A percentile compares a stretch with the other conserved stretches of the same genome.
Evolutionary conservation across 305 asterid genomes (phyloP).

Genomic region (Fraxinus sp.): DNA sequence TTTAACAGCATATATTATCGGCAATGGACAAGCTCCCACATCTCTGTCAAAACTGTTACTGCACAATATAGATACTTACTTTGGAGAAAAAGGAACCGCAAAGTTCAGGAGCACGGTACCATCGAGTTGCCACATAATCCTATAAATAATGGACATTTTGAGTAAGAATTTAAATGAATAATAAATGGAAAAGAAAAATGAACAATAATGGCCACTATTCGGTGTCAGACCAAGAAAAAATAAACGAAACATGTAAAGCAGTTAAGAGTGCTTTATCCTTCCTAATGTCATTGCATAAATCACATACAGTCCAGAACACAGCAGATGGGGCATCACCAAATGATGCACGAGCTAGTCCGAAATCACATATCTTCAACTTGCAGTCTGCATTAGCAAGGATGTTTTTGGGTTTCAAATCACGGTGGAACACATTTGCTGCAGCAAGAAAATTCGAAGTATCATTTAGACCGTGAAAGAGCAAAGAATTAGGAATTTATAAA

Average conservation of each 20-base stretch:
- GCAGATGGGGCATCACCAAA: constrained; percentile 90
- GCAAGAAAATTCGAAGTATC: constrained; percentile 15
- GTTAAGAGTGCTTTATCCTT: constrained; percentile 16
- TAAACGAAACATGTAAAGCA: constrained; percentile 5
- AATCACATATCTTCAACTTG: constrained; percentile 91
- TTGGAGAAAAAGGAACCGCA: constrained; percentile 91
- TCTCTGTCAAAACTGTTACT: neutral
- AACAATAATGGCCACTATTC: neutral
- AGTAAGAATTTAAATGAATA: constrained; percentile 10
- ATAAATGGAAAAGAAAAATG: constrained; percentile 13
- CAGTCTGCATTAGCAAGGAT: constrained; percentile 96
- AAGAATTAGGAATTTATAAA: constrained; percentile 5
- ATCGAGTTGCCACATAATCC: constrained; percentile 98
- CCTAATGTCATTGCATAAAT: constrained; percentile 16
- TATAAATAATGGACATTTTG: constrained; percentile 33
- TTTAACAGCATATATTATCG: neutral
- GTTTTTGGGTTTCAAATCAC: constrained; percentile 89
- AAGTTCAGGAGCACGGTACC: constrained; percentile 99
- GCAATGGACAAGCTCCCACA: neutral
- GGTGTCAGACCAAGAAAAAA: constrained; percentile 11
- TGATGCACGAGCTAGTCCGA: constrained; percentile 92
- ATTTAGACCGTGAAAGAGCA: neutral
- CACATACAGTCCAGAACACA: constrained; percentile 92
- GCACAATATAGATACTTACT: constrained; percentile 46
- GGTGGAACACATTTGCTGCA: constrained; percentile 87